A percentile compares a stretch with the other conserved stretches of the same genome.
These are phyloP conservation scores for Apiospora hydei DNA, from an alignment of 2,329 filamentous ascomycete genomes.

Conservation along the genomic window DNA sequence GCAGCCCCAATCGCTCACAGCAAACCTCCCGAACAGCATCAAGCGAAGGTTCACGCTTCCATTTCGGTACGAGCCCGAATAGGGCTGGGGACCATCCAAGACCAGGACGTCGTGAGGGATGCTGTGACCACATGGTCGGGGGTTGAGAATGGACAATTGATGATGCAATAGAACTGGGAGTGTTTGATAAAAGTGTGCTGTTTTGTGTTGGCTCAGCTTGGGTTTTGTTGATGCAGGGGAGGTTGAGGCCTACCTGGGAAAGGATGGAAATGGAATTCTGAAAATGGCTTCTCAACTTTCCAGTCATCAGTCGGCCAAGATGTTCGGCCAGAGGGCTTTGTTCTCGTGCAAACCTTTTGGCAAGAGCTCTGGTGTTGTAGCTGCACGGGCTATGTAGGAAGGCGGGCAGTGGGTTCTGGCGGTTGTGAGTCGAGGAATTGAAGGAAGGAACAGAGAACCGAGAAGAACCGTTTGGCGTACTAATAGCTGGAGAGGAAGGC, in stretches of 20 bases:
- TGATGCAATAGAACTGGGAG: background rate
- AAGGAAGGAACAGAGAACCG: background rate
- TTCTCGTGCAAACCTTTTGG: background rate
- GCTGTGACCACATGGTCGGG: background rate
- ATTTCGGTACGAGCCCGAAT: background rate
- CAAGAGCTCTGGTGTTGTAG: background rate
- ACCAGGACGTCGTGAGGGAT: background rate
- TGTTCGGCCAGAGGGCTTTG: background rate
- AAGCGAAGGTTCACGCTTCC: background rate
- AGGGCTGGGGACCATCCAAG: background rate
- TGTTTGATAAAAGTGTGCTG: background rate
- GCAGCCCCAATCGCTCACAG: background rate
- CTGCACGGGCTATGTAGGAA: background rate
- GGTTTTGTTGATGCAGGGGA: background rate
- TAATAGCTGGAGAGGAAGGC: background rate
- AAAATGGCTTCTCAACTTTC: background rate
- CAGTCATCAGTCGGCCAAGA: background rate
- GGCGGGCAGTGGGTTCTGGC: too few relatives aligned
- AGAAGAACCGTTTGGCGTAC: background rate
- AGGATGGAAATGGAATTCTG: background rate
- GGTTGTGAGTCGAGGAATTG: background rate
- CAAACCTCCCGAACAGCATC: background rate
- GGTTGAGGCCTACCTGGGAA: background rate
- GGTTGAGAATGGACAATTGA: background rate
- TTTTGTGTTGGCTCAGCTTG: background rate